Percentiles rank a stretch among this genome's conserved stretches.
phyloP scores from a whole-genome alignment of 1,284 basidiomycete genomes.

The Cutaneotrichosporon sp. region DNA sequence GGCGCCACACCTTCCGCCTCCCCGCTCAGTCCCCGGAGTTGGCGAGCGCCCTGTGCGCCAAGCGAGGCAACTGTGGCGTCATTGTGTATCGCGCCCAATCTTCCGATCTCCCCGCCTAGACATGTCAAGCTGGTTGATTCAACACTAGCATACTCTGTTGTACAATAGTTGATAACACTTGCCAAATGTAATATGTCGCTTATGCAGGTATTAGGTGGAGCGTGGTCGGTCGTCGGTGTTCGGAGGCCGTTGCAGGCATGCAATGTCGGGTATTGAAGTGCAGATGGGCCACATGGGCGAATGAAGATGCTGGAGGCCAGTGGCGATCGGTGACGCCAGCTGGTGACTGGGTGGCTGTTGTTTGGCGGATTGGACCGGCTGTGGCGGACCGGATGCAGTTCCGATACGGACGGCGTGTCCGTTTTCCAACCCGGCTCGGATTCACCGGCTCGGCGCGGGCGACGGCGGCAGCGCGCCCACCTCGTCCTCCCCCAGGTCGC shows the following conservation, averaged over 20 bases:
- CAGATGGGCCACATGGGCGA: background rate
- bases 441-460: background rate
- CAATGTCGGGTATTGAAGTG: background rate
- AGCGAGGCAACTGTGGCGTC: too few species aligned
- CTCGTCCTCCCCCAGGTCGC: slow-evolving; percentile 7
- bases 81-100: too few species aligned
- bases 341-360: too few species aligned
- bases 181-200: background rate
- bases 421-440: background rate
- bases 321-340: background rate
- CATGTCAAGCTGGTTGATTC: slow-evolving; percentile 1
- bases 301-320: too few species aligned
- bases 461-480: background rate
- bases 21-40: background rate
- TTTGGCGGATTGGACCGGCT: background rate
- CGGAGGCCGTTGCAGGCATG: background rate
- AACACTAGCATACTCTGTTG: slow-evolving; percentile 2
- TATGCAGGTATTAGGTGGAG: background rate
- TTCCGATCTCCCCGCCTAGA: background rate
- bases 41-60: background rate
- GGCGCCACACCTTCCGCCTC: too few species aligned
- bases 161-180: slow-evolving; percentile 1
- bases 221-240: background rate
- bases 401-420: too few species aligned
- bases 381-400: background rate